Percentiles rank a stretch among this genome's conserved stretches.
These are phyloP conservation scores for Botrytis deweyae DNA, from an alignment of 2,329 filamentous ascomycete species.

Conservation along the genomic window DNA sequence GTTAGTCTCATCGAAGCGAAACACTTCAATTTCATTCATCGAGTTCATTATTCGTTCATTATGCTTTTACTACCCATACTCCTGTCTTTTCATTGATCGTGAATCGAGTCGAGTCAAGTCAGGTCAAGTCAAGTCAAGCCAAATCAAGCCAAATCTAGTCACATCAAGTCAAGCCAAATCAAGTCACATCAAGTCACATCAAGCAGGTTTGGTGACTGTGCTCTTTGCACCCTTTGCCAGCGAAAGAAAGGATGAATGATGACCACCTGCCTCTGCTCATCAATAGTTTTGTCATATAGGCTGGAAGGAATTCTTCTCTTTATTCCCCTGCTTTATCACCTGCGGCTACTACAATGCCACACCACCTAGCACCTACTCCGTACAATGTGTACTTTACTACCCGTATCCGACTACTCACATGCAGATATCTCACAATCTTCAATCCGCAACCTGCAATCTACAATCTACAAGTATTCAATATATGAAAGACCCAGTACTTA, in stretches of 20 bases:
- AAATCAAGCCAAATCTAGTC: background rate
- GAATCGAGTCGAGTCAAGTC: background rate
- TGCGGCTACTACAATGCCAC: background rate
- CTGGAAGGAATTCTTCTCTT: background rate
- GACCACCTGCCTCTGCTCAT: background rate
- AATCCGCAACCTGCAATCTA: background rate
- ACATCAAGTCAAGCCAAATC: background rate
- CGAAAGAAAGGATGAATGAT: background rate
- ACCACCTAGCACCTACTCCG: background rate
- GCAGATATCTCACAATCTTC: background rate
- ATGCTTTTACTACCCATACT: background rate
- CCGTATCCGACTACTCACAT: background rate
- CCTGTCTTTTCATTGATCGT: background rate
- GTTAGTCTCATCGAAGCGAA: constrained; percentile 3
- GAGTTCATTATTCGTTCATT: background rate
- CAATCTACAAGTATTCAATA: background rate
- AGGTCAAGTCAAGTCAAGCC: background rate
- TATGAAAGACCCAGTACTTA: background rate
- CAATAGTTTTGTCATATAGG: background rate
- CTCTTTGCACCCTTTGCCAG: background rate
- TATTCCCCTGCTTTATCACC: background rate
- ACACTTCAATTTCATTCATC: background rate
- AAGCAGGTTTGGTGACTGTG: background rate
- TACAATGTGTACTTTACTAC: background rate
- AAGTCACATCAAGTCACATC: background rate